Evolutionary conservation across 83 land plant species (phyloP).

Genomic region (Picea mariana): DNA sequence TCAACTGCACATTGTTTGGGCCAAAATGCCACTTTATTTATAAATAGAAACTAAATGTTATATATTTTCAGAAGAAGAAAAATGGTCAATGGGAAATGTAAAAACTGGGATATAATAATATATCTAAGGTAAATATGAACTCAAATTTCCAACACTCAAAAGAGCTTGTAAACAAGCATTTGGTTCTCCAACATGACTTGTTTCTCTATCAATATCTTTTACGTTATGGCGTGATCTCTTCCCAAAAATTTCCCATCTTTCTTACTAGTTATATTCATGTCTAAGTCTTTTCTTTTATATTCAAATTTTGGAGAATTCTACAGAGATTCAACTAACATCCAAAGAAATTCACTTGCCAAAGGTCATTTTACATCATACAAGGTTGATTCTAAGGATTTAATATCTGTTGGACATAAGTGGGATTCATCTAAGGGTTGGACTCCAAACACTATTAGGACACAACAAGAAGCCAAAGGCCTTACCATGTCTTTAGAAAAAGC

Average conservation of each 20-base stretch:
- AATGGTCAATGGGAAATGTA: too few relatives aligned
- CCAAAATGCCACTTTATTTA: not conserved
- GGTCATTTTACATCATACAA: conserved; percentile 46
- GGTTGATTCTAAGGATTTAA: conserved; percentile 20
- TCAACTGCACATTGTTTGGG: not conserved
- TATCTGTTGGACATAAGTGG: not conserved
- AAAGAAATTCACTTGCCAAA: conserved; percentile 5
- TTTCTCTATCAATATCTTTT: not conserved
- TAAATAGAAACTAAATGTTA: not conserved
- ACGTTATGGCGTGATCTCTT: not conserved
- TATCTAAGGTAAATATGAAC: not conserved
- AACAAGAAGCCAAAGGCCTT: not conserved
- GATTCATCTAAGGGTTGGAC: not conserved
- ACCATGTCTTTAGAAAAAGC: too few relatives aligned
- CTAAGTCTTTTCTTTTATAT: not conserved
- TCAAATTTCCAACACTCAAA: not conserved
- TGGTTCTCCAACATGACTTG: not conserved
- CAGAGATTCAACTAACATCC: not conserved
- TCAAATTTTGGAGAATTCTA: not conserved
- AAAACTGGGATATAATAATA: not conserved
- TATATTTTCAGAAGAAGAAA: not conserved
- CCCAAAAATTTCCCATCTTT: not conserved
- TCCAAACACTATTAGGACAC: not conserved
- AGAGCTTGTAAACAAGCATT: not conserved
- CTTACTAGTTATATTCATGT: not conserved